Percentiles rank a stretch among this genome's conserved stretches.
phyloP scores from a whole-genome alignment of 164 flowering plant genomes.

The Tinospora cordifolia region DNA sequence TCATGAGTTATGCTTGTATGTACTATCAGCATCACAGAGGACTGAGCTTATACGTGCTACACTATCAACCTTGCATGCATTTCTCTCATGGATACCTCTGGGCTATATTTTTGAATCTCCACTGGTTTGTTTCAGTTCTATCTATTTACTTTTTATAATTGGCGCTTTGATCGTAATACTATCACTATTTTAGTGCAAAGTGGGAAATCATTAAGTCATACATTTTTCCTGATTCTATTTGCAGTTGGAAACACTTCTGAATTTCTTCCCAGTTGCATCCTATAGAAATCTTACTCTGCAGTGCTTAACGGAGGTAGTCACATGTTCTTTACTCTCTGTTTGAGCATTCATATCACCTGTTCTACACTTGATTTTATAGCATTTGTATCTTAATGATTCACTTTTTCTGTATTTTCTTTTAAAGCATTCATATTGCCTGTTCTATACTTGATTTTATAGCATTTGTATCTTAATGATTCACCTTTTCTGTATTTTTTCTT shows the following conservation, averaged over 20 bases:
- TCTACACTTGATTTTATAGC: no score
- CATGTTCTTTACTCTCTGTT: background rate
- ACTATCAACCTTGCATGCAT: conserved; percentile 90
- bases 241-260: conserved; percentile 88
- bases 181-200: background rate
- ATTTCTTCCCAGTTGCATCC: conserved; percentile 68
- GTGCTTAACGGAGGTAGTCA: conserved; percentile 82
- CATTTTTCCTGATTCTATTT: background rate
- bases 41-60: conserved; percentile 91
- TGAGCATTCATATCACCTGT: background rate
- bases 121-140: conserved; percentile 50
- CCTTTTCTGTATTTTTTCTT: background rate
- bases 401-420: no score
- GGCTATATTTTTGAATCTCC: conserved; percentile 97
- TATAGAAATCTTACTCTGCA: conserved; percentile 92
- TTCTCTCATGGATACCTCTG: conserved; percentile 96
- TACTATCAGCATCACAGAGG: conserved; percentile 90
- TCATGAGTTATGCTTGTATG: conserved; percentile 96
- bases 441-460: no score
- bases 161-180: background rate
- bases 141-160: background rate
- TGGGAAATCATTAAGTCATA: background rate
- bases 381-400: no score
- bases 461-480: no score
- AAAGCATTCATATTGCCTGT: no score